Base-by-base conservation (phyloP, 495 filamentous ascomycete species). In the Aspergillus leporis region DNA sequence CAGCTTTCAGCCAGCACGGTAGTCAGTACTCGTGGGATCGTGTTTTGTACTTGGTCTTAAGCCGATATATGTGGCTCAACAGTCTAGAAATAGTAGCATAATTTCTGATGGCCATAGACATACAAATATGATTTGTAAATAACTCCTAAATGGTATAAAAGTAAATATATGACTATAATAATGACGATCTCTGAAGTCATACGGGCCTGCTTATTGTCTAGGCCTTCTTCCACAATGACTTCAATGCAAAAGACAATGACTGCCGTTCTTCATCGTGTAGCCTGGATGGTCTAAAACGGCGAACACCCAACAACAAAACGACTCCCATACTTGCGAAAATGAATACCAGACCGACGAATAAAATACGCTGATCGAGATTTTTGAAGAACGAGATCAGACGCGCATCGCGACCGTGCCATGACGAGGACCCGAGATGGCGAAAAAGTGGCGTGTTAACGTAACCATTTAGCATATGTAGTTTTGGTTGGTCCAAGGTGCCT, bases 321-420 rank as follows among this genome's bases (percentile, higher is more conserved):
- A 7, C 18, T 1, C 7, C 9, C 8, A 19, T 43, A 7, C 13
- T 23, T 8, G 16, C 43, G 16, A 22, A 47, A 4, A 13, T n/a
- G 3, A 47, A 10, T 2, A 47, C 18, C 3, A 47, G 19, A 10
- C 13, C 18, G 6, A n/a, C 43, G 13, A 47, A 47, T 23, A 47
- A 14, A n/a, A 23, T 13, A 1, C 43, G 43, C 43, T 47, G 43
- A 47, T 47, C 43, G 18, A 47, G 43, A 9, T 47, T 12, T 19
- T 47, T 47, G 21, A 47, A 47, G 7, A 47, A 21, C 18, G 18
- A 8, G 7, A 47, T 23, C 19, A 47, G 21, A 13, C 19, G 43
- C 21, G 73, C 77, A 51, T 79, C 77, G 23, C 67, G 75, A 7
- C 70, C 73, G 52, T 79, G 77, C 75, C 77, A 79, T 5, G 71